Percentiles rank a stretch among this genome's conserved stretches.
phyloP scores from a whole-genome alignment of 2,329 filamentous ascomycete genomes.

The Lachnellula occidentalis region DNA sequence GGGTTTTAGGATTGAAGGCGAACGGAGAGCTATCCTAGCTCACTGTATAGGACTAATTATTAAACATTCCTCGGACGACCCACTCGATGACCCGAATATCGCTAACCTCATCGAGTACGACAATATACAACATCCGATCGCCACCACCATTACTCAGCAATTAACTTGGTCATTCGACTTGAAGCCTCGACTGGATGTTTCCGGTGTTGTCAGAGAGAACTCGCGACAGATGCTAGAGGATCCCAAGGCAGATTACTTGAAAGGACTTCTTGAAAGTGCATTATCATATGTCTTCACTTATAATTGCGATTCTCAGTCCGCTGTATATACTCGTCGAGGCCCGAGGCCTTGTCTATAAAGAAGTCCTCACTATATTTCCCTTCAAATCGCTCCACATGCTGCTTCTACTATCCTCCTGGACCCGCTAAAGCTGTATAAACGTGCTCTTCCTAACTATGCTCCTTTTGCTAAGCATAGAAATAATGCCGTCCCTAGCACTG shows the following conservation, averaged over 20 bases:
- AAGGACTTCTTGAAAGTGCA: not conserved
- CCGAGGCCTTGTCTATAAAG: too few relatives aligned
- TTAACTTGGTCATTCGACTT: not conserved
- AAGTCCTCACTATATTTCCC: too few relatives aligned
- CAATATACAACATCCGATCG: not conserved
- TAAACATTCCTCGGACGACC: not conserved
- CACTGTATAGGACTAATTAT: not conserved
- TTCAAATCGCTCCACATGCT: too few relatives aligned
- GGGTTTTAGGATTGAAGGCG: not conserved
- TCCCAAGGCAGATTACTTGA: not conserved
- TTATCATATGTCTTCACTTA: too few relatives aligned
- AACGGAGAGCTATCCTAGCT: not conserved
- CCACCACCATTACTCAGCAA: not conserved
- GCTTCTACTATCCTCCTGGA: too few relatives aligned
- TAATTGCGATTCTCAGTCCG: too few relatives aligned
- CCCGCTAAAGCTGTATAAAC: too few relatives aligned
- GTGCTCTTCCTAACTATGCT: too few relatives aligned
- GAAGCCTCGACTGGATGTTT: not conserved
- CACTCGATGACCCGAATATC: not conserved
- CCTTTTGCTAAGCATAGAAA: too few relatives aligned
- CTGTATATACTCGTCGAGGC: too few relatives aligned
- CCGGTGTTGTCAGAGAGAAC: not conserved
- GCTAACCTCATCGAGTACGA: not conserved
- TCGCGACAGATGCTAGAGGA: not conserved
- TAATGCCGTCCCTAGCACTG: too few relatives aligned